Evolutionary conservation across 2,329 filamentous ascomycete genomes (phyloP).

Genomic region (Acrocalymma vagum): DNA sequence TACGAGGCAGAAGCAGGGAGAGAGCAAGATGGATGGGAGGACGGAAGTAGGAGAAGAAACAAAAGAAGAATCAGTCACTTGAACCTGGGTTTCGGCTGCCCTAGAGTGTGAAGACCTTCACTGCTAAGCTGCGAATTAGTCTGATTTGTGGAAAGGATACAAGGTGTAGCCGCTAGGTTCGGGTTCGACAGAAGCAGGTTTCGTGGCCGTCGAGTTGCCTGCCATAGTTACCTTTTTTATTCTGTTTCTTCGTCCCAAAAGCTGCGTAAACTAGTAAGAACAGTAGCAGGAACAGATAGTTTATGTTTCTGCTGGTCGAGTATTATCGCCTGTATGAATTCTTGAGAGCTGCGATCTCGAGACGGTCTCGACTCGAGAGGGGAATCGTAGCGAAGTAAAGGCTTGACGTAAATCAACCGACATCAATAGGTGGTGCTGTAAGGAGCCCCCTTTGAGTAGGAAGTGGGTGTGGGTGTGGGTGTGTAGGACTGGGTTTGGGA

Average conservation of each 20-base stretch:
- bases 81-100: slow-evolving; percentile 40
- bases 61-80: slow-evolving; percentile 47
- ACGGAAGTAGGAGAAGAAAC: slow-evolving; percentile 30
- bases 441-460: slow-evolving; percentile 37
- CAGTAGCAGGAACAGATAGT: too few species aligned
- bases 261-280: too few species aligned
- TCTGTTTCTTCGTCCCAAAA: too few species aligned
- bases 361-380: slow-evolving; percentile 64
- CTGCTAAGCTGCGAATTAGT: slow-evolving; percentile 45
- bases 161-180: slow-evolving; percentile 28
- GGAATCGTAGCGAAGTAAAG: slow-evolving; percentile 62
- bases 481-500: too few species aligned
- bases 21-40: slow-evolving; percentile 26
- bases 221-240: slow-evolving; percentile 49
- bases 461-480: slow-evolving; percentile 14
- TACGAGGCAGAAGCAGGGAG: too few species aligned
- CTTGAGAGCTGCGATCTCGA: slow-evolving; percentile 65
- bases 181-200: slow-evolving; percentile 38
- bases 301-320: slow-evolving; percentile 54
- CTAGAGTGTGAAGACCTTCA: slow-evolving; percentile 31
- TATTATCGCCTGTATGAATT: slow-evolving; percentile 64
- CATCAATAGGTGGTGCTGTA: slow-evolving; percentile 57
- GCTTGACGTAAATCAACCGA: slow-evolving; percentile 66
- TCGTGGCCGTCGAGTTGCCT: slow-evolving; percentile 42
- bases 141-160: slow-evolving; percentile 34